Percentiles rank a stretch among this genome's conserved stretches.
phyloP scores from a whole-genome alignment of 371 early-diverging fungal genomes.

The Zancudomyces culisetae region DNA sequence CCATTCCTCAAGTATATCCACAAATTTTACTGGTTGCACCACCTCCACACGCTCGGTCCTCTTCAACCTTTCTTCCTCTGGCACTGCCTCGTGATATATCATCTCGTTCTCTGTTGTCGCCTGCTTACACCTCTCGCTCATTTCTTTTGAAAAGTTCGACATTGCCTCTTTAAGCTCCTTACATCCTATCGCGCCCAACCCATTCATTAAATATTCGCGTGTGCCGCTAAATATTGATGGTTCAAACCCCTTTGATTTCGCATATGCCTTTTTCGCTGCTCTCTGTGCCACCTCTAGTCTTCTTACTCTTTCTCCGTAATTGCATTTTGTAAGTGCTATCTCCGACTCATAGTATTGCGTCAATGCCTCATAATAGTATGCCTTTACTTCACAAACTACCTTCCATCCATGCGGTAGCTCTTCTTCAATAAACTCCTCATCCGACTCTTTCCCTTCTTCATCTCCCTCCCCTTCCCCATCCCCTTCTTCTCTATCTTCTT shows the following conservation, averaged over 20 bases:
- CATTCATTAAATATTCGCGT: conserved; percentile 6
- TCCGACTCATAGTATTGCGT: conserved; percentile 66
- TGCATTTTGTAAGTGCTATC: conserved; percentile 47
- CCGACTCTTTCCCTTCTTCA: too few relatives aligned
- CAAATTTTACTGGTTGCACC: conserved; percentile 6
- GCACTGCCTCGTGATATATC: conserved; percentile 80
- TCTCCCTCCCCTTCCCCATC: too few relatives aligned
- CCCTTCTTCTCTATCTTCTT: too few relatives aligned
- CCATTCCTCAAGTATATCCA: conserved; percentile 17
- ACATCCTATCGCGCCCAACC: conserved; percentile 9
- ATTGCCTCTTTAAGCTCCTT: conserved; percentile 2
- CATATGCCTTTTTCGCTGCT: conserved; percentile 63
- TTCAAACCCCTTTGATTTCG: conserved; percentile 40
- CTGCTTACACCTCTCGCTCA: conserved; percentile 11
- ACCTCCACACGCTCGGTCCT: conserved; percentile 38
- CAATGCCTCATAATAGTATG: conserved; percentile 62
- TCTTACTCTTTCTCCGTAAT: conserved; percentile 72
- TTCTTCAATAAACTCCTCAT: conserved; percentile 31
- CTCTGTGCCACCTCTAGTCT: conserved; percentile 57
- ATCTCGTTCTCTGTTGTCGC: conserved; percentile 74
- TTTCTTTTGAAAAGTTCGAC: conserved; percentile 8
- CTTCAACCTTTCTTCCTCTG: conserved; percentile 51
- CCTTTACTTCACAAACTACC: conserved; percentile 53
- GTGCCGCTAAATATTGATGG: conserved; percentile 32
- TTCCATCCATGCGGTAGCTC: conserved; percentile 42